Percentiles rank a stretch among this genome's conserved stretches.
Conservation (phyloP, 495 filamentous ascomycete species). For the Neohortaea acidophila region DNA sequence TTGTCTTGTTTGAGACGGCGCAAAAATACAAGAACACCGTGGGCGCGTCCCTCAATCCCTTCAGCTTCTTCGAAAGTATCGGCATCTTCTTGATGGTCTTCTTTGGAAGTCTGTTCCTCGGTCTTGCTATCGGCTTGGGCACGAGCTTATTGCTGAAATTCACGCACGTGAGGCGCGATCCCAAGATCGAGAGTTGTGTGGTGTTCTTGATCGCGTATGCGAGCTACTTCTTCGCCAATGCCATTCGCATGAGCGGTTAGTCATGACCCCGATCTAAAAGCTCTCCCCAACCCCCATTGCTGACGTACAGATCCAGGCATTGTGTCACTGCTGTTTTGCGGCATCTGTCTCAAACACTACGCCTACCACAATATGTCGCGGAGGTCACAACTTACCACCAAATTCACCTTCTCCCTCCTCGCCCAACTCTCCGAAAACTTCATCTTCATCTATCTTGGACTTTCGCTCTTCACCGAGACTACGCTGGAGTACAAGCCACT, state of each 20-base stretch:
- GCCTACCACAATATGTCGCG: constrained; percentile 99
- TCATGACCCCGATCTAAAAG: constrained; percentile 5
- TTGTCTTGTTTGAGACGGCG: constrained; percentile 95
- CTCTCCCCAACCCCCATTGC: neutral
- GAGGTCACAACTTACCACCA: constrained; percentile 91
- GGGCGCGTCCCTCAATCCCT: constrained; percentile 45
- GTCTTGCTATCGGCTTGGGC: constrained; percentile 67
- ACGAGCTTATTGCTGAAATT: constrained; percentile 84
- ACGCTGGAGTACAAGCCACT: constrained; percentile 81
- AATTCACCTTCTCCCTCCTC: constrained; percentile 90
- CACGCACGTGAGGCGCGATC: constrained; percentile 77
- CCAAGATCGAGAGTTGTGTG: constrained; percentile 91
- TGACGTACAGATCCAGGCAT: constrained; percentile 48
- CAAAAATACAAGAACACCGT: constrained; percentile 65
- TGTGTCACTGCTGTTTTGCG: constrained; percentile 90
- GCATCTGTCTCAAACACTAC: constrained; percentile 96
- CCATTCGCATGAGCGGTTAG: constrained; percentile 83
- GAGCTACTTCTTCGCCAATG: constrained; percentile 94
- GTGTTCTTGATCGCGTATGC: constrained; percentile 89
- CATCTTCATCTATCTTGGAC: constrained; percentile 95
- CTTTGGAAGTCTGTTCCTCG: constrained; percentile 83
- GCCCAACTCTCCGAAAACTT: constrained; percentile 97
- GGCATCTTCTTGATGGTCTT: constrained; percentile 93
- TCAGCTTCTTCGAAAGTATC: constrained; percentile 74
- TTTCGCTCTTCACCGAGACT: constrained; percentile 83